Evolutionary conservation across 2,329 filamentous ascomycete species (phyloP), one percentile per base, ranked within the genome.

Genomic region (Ophiobolus disseminans): DNA sequence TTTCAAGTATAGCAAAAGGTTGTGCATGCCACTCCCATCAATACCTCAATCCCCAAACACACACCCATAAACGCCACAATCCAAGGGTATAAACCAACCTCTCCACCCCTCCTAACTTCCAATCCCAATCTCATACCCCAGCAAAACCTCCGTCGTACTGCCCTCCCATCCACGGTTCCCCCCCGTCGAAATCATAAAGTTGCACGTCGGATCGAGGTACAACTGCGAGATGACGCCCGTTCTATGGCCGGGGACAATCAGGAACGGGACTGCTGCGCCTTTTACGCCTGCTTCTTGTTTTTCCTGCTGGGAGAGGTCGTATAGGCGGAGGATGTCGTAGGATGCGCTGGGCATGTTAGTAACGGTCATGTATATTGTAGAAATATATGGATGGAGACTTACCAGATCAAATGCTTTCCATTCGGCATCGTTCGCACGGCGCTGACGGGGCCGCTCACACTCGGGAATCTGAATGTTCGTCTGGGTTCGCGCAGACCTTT

Each of bases 131-230:
- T 99, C 94, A 73, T 99, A 99, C 13, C 94, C 94, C 45, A 99
- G 84, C 51, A 99, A 73, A 0, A 94, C 91, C 76, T 99, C 94
- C 0, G 94, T 97, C 26, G 83, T 87, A 16, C 83, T 86, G 1
- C 94, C 94, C 72, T 97, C 94, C 94, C 94, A 99, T 1, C 94
- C 94, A 54, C 94, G 79, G 54, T 94, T 97, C 0, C 94, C 94
- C 4, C 90, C 92, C 0, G 91, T 90, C 2, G 90, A 93, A 25
- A 99, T 83, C 88, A 99, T 93, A 68, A 92, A 97, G 14, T 86
- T 82, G 69, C 90, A 93, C 0, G 90, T 89, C 4, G 89, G 89
- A 70, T 99, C 94, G 37, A 97, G 80, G 65, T 93, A 94, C 8
- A 97, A 76, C 51, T 88, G 86, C 0, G 88, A 90, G 32, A 97